Percentiles rank a stretch among this genome's conserved stretches.
Evolutionary conservation across 1,139 yeast species (phyloP).

Genomic region (Zygosaccharomyces sapae): DNA sequence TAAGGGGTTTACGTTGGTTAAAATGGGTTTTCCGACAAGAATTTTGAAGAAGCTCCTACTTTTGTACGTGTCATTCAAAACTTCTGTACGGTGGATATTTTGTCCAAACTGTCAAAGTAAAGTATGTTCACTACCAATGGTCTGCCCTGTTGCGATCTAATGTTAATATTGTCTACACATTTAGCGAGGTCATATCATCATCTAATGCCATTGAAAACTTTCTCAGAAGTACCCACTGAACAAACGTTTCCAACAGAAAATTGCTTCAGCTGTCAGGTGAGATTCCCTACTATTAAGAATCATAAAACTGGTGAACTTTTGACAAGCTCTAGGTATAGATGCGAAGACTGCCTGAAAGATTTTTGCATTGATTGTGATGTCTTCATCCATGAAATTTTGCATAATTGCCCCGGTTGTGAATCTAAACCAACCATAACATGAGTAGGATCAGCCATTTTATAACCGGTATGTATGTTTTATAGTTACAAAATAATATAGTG

Average conservation of each 20-base stretch:
- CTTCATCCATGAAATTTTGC: conserved; percentile 83
- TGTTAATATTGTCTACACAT: conserved; percentile 87
- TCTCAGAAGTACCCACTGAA: conserved; percentile 59
- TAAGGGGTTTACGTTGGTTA: conserved; percentile 72
- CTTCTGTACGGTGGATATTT: conserved; percentile 65
- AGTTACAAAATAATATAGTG: no score
- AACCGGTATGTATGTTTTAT: neutral
- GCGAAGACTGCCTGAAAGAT: conserved; percentile 68
- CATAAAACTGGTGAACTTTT: conserved; percentile 39
- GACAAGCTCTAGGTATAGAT: conserved; percentile 65
- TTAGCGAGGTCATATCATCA: conserved; percentile 95
- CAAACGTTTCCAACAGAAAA: conserved; percentile 42
- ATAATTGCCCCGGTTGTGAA: conserved; percentile 95
- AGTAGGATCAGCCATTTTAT: neutral
- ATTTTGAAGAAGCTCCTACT: conserved; percentile 60
- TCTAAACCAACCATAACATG: conserved; percentile 34
- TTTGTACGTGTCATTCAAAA: conserved; percentile 80
- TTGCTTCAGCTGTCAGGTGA: conserved; percentile 66
- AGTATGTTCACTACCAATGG: conserved; percentile 82
- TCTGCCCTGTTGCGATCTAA: conserved; percentile 87
- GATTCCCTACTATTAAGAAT: conserved; percentile 37
- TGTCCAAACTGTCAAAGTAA: conserved; percentile 88
- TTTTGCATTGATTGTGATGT: conserved; percentile 95
- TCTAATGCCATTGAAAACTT: conserved; percentile 76
- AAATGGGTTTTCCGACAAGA: conserved; percentile 93